A percentile compares a stretch with the other conserved stretches of the same genome.
These are phyloP conservation scores for Periconia digitata DNA, from an alignment of 2,329 filamentous ascomycete species.

Conservation along the genomic window DNA sequence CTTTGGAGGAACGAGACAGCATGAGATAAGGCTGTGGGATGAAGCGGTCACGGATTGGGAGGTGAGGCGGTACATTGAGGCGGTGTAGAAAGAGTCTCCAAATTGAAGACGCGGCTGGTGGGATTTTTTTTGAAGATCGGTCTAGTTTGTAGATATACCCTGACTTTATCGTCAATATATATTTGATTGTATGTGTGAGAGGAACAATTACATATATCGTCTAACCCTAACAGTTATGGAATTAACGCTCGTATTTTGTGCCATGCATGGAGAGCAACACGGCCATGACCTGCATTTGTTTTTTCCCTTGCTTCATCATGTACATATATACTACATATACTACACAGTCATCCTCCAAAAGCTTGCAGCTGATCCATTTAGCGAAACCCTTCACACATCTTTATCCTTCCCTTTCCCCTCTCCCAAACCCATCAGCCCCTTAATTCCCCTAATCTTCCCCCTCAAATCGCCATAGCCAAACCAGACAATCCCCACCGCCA, in stretches of 20 bases:
- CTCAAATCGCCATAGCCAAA: conserved; percentile 50
- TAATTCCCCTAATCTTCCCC: conserved; percentile 45
- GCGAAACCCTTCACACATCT: not conserved
- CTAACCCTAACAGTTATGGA: too few relatives aligned
- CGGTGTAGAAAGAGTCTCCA: conserved; percentile 31
- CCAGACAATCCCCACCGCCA: conserved; percentile 51
- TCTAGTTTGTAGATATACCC: conserved; percentile 5
- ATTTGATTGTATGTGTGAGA: too few relatives aligned
- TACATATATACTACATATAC: too few relatives aligned
- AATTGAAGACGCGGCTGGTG: not conserved
- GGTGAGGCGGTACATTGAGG: conserved; percentile 50
- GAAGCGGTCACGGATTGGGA: conserved; percentile 97
- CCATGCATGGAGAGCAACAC: too few relatives aligned
- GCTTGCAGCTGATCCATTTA: too few relatives aligned
- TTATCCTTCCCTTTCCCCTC: not conserved
- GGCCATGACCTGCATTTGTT: too few relatives aligned
- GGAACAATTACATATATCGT: too few relatives aligned
- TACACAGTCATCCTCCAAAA: too few relatives aligned
- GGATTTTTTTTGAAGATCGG: not conserved
- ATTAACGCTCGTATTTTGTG: too few relatives aligned
- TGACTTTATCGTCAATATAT: too few relatives aligned
- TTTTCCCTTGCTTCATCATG: too few relatives aligned
- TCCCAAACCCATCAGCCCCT: conserved; percentile 37
- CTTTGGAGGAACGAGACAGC: conserved; percentile 86
- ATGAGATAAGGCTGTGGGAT: conserved; percentile 89